A percentile compares a stretch with the other conserved stretches of the same genome.
Conservation (phyloP, 108 stramenopile genomes). For the Cyclotella kingstonii region DNA sequence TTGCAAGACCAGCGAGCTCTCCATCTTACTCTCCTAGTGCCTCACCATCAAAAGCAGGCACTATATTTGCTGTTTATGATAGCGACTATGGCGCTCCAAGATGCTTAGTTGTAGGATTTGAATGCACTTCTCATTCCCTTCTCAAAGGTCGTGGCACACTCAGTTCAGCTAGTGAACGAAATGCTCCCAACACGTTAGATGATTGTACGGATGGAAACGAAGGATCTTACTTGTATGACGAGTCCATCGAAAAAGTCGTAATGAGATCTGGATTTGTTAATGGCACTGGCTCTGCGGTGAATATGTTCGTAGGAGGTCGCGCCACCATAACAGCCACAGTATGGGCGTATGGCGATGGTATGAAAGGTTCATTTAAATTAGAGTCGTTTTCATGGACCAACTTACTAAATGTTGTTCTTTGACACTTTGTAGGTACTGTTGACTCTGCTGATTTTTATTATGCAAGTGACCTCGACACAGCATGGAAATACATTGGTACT, state of each 20-base stretch:
- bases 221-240: slow-evolving; percentile 14
- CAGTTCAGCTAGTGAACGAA: slow-evolving; percentile 4
- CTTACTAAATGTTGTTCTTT: neutral
- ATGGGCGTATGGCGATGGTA: neutral
- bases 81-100: slow-evolving; percentile 10
- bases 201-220: slow-evolving; percentile 12
- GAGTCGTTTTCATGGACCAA: neutral
- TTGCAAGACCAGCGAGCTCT: neutral
- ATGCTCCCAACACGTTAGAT: slow-evolving; percentile 15
- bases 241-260: slow-evolving; percentile 25
- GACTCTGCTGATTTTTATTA: slow-evolving; percentile 20
- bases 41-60: no score
- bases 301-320: slow-evolving; percentile 5
- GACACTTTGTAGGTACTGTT: neutral
- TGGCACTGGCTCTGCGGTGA: neutral
- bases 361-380: neutral
- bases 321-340: slow-evolving; percentile 18
- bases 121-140: slow-evolving; percentile 3
- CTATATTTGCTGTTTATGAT: slow-evolving; percentile 12
- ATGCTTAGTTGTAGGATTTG: slow-evolving; percentile 2
- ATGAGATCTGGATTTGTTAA: slow-evolving; percentile 1
- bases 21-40: no score
- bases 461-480: slow-evolving; percentile 1
- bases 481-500: slow-evolving; percentile 2
- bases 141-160: slow-evolving; percentile 19